Conservation (phyloP, 202 grass and related monocot genomes). For the Digitaria exilis region DNA sequence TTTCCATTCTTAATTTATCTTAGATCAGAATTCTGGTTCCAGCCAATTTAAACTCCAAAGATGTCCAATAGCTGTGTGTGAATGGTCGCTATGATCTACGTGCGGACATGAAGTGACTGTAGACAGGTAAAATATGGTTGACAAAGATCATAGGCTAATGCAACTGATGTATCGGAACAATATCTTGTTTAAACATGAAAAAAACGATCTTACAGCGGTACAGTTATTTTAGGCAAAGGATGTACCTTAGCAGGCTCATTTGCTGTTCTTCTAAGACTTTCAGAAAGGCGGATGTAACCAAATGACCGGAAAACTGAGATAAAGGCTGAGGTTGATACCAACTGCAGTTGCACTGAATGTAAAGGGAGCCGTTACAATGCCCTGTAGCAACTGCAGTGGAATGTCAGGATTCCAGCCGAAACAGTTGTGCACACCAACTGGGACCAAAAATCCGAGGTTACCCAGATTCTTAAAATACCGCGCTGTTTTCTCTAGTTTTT, state of each 20-base stretch:
- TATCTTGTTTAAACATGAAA: neutral
- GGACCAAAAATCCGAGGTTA: slow-evolving; percentile 78
- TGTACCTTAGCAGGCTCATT: slow-evolving; percentile 85
- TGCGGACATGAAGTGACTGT: neutral
- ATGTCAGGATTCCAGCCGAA: slow-evolving; percentile 79
- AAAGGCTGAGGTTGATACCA: slow-evolving; percentile 64
- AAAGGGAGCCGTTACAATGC: slow-evolving; percentile 62
- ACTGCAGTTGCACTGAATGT: slow-evolving; percentile 67
- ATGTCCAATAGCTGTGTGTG: neutral
- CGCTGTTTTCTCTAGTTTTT: slow-evolving; percentile 71
- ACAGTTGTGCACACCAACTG: slow-evolving; percentile 80
- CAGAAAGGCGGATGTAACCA: slow-evolving; percentile 83
- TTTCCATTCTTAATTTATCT: neutral
- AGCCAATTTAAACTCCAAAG: neutral
- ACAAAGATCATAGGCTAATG: neutral
- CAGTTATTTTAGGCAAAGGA: neutral
- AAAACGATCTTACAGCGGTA: neutral
- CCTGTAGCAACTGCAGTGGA: slow-evolving; percentile 69
- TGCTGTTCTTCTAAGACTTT: slow-evolving; percentile 75
- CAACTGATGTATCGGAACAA: neutral
- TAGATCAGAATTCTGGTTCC: neutral
- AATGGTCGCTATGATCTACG: neutral
- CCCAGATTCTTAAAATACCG: slow-evolving; percentile 77
- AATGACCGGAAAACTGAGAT: slow-evolving; percentile 88
- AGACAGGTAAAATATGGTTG: neutral